Conservation (phyloP, 768 basidiomycete species). For the Tylopilus sp. region DNA sequence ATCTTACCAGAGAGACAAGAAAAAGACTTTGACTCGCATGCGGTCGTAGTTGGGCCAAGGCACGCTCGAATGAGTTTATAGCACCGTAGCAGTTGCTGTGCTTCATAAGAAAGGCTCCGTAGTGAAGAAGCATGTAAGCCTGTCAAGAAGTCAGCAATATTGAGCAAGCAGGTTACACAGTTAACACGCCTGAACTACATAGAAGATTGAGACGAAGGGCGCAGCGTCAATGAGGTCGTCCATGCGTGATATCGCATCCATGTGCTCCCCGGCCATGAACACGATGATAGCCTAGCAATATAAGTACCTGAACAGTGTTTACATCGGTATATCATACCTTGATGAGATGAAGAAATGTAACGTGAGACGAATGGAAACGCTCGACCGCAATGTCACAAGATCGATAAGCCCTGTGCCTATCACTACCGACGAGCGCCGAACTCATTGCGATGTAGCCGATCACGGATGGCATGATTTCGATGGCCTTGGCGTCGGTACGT, state of each 20-base stretch:
- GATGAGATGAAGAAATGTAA: not conserved
- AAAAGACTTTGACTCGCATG: no score
- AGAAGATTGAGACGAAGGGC: not conserved
- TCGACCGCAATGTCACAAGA: not conserved
- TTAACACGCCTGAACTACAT: no score
- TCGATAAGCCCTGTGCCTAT: not conserved
- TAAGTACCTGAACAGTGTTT: not conserved
- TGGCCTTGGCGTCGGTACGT: not conserved
- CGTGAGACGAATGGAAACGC: not conserved
- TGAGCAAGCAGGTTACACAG: no score
- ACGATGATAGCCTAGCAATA: not conserved
- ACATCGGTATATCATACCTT: not conserved
- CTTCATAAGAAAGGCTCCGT: no score
- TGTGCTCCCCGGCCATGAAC: not conserved
- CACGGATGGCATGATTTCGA: not conserved
- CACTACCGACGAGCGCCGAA: not conserved
- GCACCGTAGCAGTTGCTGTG: no score
- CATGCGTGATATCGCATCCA: not conserved
- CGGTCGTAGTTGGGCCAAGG: no score
- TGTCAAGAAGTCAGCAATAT: no score
- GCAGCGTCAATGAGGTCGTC: not conserved
- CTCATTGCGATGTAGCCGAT: not conserved
- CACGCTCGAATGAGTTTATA: no score
- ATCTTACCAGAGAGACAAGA: no score
- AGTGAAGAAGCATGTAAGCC: no score